phyloP scores from a whole-genome alignment of 129 eudicot species.

The Pulicaria dysenterica region DNA sequence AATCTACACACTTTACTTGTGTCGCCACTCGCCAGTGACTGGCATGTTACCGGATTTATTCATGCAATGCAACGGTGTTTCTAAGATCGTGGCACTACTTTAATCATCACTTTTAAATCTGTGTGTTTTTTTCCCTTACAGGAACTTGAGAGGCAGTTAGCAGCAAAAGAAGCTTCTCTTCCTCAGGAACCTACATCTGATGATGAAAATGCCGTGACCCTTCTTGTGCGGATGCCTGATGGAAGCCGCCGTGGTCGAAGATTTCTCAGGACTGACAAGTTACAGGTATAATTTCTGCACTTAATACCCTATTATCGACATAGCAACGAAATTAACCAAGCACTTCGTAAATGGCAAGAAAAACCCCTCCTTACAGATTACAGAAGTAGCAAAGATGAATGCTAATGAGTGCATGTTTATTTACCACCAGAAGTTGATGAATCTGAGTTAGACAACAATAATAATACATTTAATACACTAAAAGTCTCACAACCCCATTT shows the following conservation, averaged over 20 bases:
- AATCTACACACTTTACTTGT: not conserved
- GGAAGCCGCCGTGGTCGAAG: slow-evolving; percentile 88
- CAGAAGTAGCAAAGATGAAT: no score
- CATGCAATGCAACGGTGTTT: not conserved
- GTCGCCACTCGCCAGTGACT: not conserved
- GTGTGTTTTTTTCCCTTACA: slow-evolving; percentile 30
- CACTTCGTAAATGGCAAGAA: no score
- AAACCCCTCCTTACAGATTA: no score
- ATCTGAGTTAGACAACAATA: no score
- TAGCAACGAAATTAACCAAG: not conserved
- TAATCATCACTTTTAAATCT: not conserved
- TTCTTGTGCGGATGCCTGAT: slow-evolving; percentile 96
- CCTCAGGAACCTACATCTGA: slow-evolving; percentile 88
- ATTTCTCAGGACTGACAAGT: slow-evolving; percentile 75
- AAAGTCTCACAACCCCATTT: no score
- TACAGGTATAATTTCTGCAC: slow-evolving; percentile 59
- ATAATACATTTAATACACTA: no score
- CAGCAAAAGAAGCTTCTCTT: slow-evolving; percentile 94
- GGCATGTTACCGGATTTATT: not conserved
- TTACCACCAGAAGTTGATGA: no score
- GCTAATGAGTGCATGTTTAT: no score
- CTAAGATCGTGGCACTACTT: not conserved
- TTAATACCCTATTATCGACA: not conserved
- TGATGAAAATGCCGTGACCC: slow-evolving; percentile 89
- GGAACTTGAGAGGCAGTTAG: slow-evolving; percentile 90